Evolutionary conservation across 495 filamentous ascomycete genomes (phyloP).

Genomic region (Annulohypoxylon stygium): DNA sequence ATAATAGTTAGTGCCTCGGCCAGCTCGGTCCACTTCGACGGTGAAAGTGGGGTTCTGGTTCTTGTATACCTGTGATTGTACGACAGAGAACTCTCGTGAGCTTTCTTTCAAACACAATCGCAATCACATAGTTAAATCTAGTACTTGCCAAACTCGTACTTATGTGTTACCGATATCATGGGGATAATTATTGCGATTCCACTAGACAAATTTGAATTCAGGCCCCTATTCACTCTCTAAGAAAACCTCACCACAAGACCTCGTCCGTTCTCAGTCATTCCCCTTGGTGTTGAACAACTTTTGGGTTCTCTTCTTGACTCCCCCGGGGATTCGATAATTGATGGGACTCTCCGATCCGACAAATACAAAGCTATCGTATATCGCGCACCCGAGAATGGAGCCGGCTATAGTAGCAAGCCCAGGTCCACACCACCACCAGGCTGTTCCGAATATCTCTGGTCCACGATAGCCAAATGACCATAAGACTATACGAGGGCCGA

Average conservation of each 20-base stretch:
- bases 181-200: not conserved
- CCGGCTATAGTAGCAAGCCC: slow-evolving; percentile 63
- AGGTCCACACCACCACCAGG: slow-evolving; percentile 67
- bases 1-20: slow-evolving; percentile 1
- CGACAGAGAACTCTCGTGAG: not conserved
- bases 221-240: not conserved
- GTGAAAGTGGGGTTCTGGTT: not conserved
- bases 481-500: slow-evolving; percentile 60
- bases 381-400: slow-evolving; percentile 58
- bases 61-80: not conserved
- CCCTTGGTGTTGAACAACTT: slow-evolving; percentile 14
- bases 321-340: slow-evolving; percentile 58
- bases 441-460: slow-evolving; percentile 55
- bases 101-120: not conserved
- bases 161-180: not conserved
- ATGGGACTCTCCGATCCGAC: slow-evolving; percentile 66
- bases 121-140: not conserved
- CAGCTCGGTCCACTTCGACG: not conserved
- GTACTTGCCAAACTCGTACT: not conserved
- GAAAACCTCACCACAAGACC: not conserved
- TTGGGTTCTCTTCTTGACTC: slow-evolving; percentile 22
- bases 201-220: not conserved
- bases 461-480: slow-evolving; percentile 59
- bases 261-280: slow-evolving; percentile 9
- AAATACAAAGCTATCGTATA: slow-evolving; percentile 69